phyloP scores from a whole-genome alignment of 345 rosid species.

The Linum trigynum region DNA sequence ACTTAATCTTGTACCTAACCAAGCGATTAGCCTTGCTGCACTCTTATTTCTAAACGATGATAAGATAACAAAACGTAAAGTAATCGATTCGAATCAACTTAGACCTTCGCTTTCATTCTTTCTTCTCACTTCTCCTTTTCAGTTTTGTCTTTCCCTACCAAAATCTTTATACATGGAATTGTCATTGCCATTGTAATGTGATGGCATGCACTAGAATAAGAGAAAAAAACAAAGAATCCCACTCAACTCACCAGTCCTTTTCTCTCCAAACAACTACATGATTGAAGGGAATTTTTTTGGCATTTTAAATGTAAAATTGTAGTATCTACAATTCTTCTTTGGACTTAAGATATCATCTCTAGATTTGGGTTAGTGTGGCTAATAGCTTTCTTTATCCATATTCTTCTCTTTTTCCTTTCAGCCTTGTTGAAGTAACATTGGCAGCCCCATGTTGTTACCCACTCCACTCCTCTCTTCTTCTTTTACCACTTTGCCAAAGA shows the following conservation, averaged over 20 bases:
- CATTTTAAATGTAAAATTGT: constrained; percentile 15
- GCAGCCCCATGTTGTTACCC: constrained; percentile 30
- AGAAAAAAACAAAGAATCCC: constrained; percentile 6
- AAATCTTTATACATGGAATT: background rate
- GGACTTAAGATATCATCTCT: constrained; percentile 2
- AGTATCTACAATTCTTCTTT: background rate
- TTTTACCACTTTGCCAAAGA: constrained; percentile 9
- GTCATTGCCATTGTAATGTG: constrained; percentile 12
- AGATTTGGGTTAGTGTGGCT: constrained; percentile 28
- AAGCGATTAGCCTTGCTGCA: too few species aligned
- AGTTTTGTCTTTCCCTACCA: constrained; percentile 1
- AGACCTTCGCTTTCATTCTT: constrained; percentile 21
- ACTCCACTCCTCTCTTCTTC: constrained; percentile 15
- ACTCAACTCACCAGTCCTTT: constrained; percentile 12
- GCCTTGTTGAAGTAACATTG: constrained; percentile 33
- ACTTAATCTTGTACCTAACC: background rate
- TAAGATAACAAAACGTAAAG: too few species aligned
- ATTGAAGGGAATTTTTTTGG: constrained; percentile 34
- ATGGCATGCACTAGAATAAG: background rate
- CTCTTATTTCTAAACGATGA: too few species aligned
- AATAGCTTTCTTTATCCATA: constrained; percentile 27
- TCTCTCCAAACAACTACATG: constrained; percentile 27
- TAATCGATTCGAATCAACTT: too few species aligned
- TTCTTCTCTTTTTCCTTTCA: constrained; percentile 16
- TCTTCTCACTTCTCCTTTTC: constrained; percentile 33